Percentiles rank a stretch among this genome's conserved stretches.
phyloP scores from a whole-genome alignment of 1,284 basidiomycete genomes.

The Pseudozyma thailandica region DNA sequence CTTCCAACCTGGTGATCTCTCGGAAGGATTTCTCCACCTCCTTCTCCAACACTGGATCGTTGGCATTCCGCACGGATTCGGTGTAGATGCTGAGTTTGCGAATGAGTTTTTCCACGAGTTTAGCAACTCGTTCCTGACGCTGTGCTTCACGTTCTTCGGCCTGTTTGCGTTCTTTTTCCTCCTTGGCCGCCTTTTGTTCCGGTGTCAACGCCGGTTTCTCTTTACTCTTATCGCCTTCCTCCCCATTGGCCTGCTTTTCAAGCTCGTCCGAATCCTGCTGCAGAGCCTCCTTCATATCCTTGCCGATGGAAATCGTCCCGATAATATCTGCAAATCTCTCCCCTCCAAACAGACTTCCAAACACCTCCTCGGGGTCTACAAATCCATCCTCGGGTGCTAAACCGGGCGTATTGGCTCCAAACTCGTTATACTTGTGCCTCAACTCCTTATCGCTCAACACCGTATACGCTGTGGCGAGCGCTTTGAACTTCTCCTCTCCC shows the following conservation, averaged over 20 bases:
- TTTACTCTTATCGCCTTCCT: background rate
- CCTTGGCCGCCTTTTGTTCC: slow-evolving; percentile 82
- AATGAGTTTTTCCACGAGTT: slow-evolving; percentile 83
- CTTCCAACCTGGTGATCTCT: slow-evolving; percentile 65
- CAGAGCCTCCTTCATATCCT: slow-evolving; percentile 96
- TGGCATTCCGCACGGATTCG: slow-evolving; percentile 80
- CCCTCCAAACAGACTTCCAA: slow-evolving; percentile 74
- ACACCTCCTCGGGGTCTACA: slow-evolving; percentile 86
- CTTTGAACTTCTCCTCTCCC: slow-evolving; percentile 80
- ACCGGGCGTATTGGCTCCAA: slow-evolving; percentile 69
- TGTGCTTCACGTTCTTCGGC: slow-evolving; percentile 84
- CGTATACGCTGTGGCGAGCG: slow-evolving; percentile 73
- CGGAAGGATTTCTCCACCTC: slow-evolving; percentile 60
- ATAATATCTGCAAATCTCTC: slow-evolving; percentile 85
- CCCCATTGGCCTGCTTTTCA: slow-evolving; percentile 54
- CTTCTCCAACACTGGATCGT: slow-evolving; percentile 76
- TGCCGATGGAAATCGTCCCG: slow-evolving; percentile 82
- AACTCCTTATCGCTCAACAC: slow-evolving; percentile 83
- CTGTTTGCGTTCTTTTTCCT: slow-evolving; percentile 74
- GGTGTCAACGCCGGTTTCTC: slow-evolving; percentile 74
- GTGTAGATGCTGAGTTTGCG: slow-evolving; percentile 91
- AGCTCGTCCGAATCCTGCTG: slow-evolving; percentile 85
- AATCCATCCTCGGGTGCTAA: slow-evolving; percentile 65
- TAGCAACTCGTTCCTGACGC: slow-evolving; percentile 81
- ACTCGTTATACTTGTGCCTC: slow-evolving; percentile 91